These are phyloP conservation scores for Phytophthora pini DNA, from an alignment of 352 stramenopile genomes.

Conservation along the genomic window DNA sequence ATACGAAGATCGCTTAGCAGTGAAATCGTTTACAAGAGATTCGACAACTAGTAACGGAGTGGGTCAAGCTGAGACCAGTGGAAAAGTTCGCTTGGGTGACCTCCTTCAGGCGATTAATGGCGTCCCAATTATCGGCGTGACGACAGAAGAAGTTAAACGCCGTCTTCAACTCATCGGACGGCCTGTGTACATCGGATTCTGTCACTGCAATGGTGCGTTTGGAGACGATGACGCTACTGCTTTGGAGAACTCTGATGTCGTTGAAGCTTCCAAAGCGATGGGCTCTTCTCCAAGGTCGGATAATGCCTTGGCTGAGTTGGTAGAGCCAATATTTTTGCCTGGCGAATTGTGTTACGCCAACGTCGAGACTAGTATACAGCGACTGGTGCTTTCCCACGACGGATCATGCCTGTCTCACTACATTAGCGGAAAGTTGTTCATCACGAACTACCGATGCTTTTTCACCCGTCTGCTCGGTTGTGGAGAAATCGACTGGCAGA, in stretches of 20 bases:
- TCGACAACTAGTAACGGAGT: constrained; percentile 30
- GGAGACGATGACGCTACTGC: constrained; percentile 10
- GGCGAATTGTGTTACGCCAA: constrained; percentile 85
- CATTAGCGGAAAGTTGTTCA: constrained; percentile 77
- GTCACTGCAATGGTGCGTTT: constrained; percentile 39
- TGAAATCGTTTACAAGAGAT: constrained; percentile 79
- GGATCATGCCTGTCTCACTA: constrained; percentile 76
- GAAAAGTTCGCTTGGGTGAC: constrained; percentile 67
- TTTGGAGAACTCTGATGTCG: constrained; percentile 10
- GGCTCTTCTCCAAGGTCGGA: constrained; percentile 5
- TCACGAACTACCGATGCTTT: constrained; percentile 87
- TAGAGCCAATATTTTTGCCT: constrained; percentile 54
- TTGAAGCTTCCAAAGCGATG: constrained; percentile 6
- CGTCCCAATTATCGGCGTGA: constrained; percentile 69
- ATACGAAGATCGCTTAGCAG: constrained; percentile 62
- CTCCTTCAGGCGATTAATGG: constrained; percentile 86
- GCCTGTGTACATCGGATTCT: constrained; percentile 78
- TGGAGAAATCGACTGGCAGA: constrained; percentile 74
- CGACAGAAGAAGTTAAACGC: constrained; percentile 81
- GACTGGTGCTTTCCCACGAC: constrained; percentile 65
- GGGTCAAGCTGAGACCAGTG: constrained; percentile 69
- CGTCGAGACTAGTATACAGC: constrained; percentile 74
- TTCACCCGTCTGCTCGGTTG: constrained; percentile 64
- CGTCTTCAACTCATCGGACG: constrained; percentile 74
- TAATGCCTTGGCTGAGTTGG: constrained; percentile 22